Evolutionary conservation across 176 grass and related monocot genomes (phyloP), one percentile per base, ranked within the genome.

Genomic region (Ampelocalamus luodianensis): DNA sequence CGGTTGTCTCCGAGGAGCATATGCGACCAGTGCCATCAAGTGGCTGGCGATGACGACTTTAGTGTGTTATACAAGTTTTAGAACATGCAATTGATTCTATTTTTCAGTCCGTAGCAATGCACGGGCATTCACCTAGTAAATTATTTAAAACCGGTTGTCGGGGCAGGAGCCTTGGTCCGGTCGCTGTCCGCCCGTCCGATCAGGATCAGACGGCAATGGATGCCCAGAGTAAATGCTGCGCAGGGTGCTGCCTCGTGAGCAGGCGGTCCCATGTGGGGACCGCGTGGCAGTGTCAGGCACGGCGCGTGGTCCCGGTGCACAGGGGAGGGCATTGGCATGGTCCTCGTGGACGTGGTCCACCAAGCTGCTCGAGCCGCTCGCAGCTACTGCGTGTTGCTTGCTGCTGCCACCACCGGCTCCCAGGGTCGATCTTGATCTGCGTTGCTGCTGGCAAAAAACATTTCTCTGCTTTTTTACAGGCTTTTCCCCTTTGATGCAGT

Each of bases 391-490:
- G 23, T 63, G 56, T 16, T 39, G 44, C 15, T 46, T 36, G 18
- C 37, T 20, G 18, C 62, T 37, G 72, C 51, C 53, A 29, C 75
- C 29, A 40, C 84, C 70, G 51, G 68, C 69, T 70, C 65, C 78
- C 79, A 90, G 85, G 85, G 85, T 80, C 45, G 85, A 87, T 87
- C 80, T 83, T 83, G 55, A 81, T 77, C 65, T 37, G 36, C 54
- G 78, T 50, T 37, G 88, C 77, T 34, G 71, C 26, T 85, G 77
- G 50, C 82, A 36, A 43, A 77, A 60, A 27, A 67, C 18, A 6
- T n/a, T 46, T 72, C 37, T 43, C 73, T 67, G 46, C 43, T 32
- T 78, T 90, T 74, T 78, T 72, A 83, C 79, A 61, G 84, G 45
- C 72, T 39, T 86, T 71, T 8, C 4, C 27, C 40, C 20, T 20